Conservation (phyloP, 208 protist genomes). For the Willaertia magna region DNA sequence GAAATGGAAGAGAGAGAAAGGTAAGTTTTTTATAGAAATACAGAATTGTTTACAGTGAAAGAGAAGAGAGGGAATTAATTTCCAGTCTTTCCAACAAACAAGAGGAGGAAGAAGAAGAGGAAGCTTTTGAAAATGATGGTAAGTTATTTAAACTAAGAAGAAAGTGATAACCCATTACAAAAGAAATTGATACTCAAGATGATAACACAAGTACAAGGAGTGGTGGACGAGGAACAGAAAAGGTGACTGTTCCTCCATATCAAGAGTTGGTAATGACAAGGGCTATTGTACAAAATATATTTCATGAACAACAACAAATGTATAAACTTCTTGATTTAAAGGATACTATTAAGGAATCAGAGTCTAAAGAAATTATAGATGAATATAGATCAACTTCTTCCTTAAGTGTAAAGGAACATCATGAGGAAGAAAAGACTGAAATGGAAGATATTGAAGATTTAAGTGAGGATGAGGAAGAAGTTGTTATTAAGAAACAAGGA, state of each 20-base stretch:
- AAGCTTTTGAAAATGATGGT: not conserved
- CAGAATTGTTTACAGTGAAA: too few relatives aligned
- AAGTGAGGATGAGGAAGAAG: not conserved
- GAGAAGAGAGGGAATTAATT: not conserved
- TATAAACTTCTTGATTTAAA: too few relatives aligned
- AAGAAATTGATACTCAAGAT: not conserved
- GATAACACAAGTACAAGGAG: not conserved
- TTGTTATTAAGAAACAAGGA: not conserved
- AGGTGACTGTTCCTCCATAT: not conserved
- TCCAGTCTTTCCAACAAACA: not conserved
- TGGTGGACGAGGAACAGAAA: not conserved
- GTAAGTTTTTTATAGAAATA: too few relatives aligned
- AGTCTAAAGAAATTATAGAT: too few relatives aligned
- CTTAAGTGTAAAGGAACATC: not conserved
- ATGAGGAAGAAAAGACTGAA: not conserved
- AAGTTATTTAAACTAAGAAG: not conserved
- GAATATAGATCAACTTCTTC: not conserved
- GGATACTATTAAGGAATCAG: too few relatives aligned
- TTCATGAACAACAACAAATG: not conserved
- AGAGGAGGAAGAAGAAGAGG: not conserved
- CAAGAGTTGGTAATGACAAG: not conserved
- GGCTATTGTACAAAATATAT: not conserved
- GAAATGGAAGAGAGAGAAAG: not conserved
- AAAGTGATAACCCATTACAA: not conserved
- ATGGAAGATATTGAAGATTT: not conserved